Evolutionary conservation across 768 basidiomycete genomes (phyloP), one percentile per base, ranked within the genome.

Genomic region (Boletus bicolor): DNA sequence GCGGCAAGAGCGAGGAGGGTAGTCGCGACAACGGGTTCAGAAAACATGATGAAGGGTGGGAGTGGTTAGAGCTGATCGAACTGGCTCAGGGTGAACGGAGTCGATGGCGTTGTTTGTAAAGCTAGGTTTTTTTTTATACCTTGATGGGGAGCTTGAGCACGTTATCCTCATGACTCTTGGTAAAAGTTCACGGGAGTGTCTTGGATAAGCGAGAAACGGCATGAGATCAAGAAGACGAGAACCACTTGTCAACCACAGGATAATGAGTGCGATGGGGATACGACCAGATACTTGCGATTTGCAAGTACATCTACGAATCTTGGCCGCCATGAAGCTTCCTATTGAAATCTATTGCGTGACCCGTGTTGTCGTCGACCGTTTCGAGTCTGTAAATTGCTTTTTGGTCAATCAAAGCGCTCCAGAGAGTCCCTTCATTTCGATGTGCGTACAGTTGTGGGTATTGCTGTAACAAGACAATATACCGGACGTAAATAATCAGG

Each of bases 1-100:
- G 49, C 39, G 35, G 44, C 51, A 38, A 53, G 51, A 44, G 51
- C 48, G 48, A 58, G 44, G 38, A 58, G 19, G 32, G 37, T 50
- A 12, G 49, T 45, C 2, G 44, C 9, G 45, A 50, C 54, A 30
- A 32, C 3, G 21, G 37, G 4, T 21, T 59, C 52, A 11, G 45
- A 2, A 28, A 52, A 59, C 54, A 51, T 56, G 36, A 14, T 26
- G 24, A n/a, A 32, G 43, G 34, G 28, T 48, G 48, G 35, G 42
- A 32, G 30, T 10, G 15, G 21, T 6, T 54, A 6, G 43, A 50
- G 41, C 32, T 45, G 48, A 34, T 43, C 12, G 36, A 39, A n/a
- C 21, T 34, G 45, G 47, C 2, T 48, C 15, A 5, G 26, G 38
- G 53, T 44, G 47, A 26, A 37, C 35, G 53, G 12, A 12, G 24